Percentiles rank a stretch among this genome's conserved stretches.
Conservation (phyloP, 2,329 filamentous ascomycete genomes). For the Lecanicillium sp. region DNA sequence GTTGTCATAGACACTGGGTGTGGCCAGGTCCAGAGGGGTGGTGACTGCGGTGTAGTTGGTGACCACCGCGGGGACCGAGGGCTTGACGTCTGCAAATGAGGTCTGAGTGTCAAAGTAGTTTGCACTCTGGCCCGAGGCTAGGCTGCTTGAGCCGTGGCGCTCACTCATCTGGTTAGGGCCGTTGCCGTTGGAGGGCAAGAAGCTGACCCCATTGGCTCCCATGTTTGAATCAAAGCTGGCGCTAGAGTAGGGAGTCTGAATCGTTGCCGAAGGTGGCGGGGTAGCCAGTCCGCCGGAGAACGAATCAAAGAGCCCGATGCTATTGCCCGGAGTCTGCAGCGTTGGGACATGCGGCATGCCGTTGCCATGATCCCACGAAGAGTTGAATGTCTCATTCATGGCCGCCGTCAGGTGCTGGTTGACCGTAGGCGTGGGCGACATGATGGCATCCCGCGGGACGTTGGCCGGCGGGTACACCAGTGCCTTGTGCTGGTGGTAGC, state of each 20-base stretch:
- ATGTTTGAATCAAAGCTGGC: slow-evolving; percentile 36
- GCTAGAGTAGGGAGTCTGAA: slow-evolving; percentile 38
- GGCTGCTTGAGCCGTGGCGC: slow-evolving; percentile 9
- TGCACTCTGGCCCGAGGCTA: slow-evolving; percentile 17
- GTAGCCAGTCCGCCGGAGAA: slow-evolving; percentile 47
- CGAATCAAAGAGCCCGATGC: slow-evolving; percentile 38
- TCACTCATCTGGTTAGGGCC: slow-evolving; percentile 10
- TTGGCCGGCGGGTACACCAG: slow-evolving; percentile 27
- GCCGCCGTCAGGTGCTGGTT: slow-evolving; percentile 44
- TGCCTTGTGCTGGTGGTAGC: slow-evolving; percentile 46
- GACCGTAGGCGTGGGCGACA: slow-evolving; percentile 44
- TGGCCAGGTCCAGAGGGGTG: slow-evolving; percentile 23
- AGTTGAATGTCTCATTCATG: slow-evolving; percentile 51
- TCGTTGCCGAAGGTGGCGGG: slow-evolving; percentile 46
- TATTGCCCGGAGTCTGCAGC: slow-evolving; percentile 23
- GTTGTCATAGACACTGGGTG: slow-evolving; percentile 26
- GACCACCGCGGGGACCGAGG: slow-evolving; percentile 19
- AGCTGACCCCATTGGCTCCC: slow-evolving; percentile 21
- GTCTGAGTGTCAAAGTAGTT: slow-evolving; percentile 24
- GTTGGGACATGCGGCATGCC: slow-evolving; percentile 25
- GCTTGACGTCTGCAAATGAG: slow-evolving; percentile 26
- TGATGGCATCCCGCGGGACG: slow-evolving; percentile 35
- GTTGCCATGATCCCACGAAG: slow-evolving; percentile 33
- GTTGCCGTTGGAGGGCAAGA: slow-evolving; percentile 20
- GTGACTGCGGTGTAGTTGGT: slow-evolving; percentile 22